These are phyloP conservation scores for Penicillium mononematosum DNA, from an alignment of 495 filamentous ascomycete genomes.

Conservation along the genomic window DNA sequence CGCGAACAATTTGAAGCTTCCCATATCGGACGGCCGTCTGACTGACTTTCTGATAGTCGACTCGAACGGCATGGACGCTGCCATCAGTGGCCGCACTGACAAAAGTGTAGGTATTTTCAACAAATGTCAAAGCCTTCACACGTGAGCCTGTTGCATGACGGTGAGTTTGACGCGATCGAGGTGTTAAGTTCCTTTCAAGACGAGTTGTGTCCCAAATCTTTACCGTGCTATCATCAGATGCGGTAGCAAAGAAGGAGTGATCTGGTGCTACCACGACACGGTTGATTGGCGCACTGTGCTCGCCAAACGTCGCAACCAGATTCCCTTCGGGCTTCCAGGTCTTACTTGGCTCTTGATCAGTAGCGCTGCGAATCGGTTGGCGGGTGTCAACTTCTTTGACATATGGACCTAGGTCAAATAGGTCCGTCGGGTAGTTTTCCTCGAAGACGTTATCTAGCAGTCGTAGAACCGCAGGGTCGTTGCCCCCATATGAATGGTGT, in stretches of 20 bases:
- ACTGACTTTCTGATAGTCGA: slow-evolving; percentile 66
- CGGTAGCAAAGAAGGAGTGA: slow-evolving; percentile 92
- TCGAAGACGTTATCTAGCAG: slow-evolving; percentile 86
- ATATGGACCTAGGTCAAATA: slow-evolving; percentile 68
- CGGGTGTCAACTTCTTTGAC: slow-evolving; percentile 67
- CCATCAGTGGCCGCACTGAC: slow-evolving; percentile 88
- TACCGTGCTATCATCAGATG: slow-evolving; percentile 85
- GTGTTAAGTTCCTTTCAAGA: slow-evolving; percentile 83
- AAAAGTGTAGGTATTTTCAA: slow-evolving; percentile 93
- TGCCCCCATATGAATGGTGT: slow-evolving; percentile 76
- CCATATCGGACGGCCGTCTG: slow-evolving; percentile 66
- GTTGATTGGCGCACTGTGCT: slow-evolving; percentile 81
- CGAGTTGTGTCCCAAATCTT: slow-evolving; percentile 92
- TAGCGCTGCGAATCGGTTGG: slow-evolving; percentile 62
- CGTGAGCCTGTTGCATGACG: slow-evolving; percentile 66
- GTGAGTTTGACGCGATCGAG: slow-evolving; percentile 85
- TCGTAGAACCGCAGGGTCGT: slow-evolving; percentile 81
- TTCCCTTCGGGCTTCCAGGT: slow-evolving; percentile 83
- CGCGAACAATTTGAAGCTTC: slow-evolving; percentile 69
- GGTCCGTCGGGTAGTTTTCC: slow-evolving; percentile 83
- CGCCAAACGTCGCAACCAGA: slow-evolving; percentile 81
- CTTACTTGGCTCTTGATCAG: slow-evolving; percentile 45
- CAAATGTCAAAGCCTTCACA: slow-evolving; percentile 79
- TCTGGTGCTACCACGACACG: slow-evolving; percentile 82
- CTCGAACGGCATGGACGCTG: slow-evolving; percentile 82